Evolutionary conservation across 306 rosid genomes (phyloP).

Genomic region (Hippophae rhamnoides): DNA sequence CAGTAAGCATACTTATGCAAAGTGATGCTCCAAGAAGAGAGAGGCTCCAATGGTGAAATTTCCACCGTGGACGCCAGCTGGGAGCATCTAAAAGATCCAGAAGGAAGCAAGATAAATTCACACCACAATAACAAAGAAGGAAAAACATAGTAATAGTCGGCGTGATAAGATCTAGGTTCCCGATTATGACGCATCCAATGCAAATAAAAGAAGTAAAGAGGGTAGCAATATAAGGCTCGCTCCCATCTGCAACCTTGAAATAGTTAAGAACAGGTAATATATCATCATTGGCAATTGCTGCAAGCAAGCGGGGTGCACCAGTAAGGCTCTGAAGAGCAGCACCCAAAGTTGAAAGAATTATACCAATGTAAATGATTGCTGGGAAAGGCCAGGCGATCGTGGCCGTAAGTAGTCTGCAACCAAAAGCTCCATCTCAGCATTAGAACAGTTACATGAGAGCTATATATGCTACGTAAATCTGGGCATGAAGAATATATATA

Average conservation of each 20-base stretch:
- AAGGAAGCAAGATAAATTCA: constrained; percentile 99
- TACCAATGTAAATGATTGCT: constrained; percentile 80
- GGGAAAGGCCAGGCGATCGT: constrained; percentile 97
- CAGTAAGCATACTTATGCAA: constrained; percentile 61
- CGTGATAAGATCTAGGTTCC: constrained; percentile 99
- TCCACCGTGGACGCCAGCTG: constrained; percentile 99
- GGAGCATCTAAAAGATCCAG: constrained; percentile 98
- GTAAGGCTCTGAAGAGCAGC: constrained; percentile 99
- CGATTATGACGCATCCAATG: constrained; percentile 82
- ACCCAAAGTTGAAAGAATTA: constrained; percentile 93
- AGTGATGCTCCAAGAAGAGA: constrained; percentile 93
- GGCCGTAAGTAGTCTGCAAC: constrained; percentile 91
- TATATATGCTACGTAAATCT: too few species aligned
- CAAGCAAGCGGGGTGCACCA: constrained; percentile 98
- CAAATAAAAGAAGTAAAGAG: constrained; percentile 86
- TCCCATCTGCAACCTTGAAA: constrained; percentile 75
- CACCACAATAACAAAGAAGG: constrained; percentile 92
- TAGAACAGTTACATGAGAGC: constrained; percentile 1
- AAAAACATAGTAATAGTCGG: constrained; percentile 98
- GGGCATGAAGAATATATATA: too few species aligned
- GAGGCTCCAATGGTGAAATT: constrained; percentile 96
- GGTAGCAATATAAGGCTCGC: constrained; percentile 85
- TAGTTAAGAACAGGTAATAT: constrained; percentile 89
- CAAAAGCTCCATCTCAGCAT: constrained; percentile 25
- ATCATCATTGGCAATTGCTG: constrained; percentile 98